Evolutionary conservation across 2,329 filamentous ascomycete species (phyloP), one percentile per base, ranked within the genome.

Genomic region (Fusarium falciforme): DNA sequence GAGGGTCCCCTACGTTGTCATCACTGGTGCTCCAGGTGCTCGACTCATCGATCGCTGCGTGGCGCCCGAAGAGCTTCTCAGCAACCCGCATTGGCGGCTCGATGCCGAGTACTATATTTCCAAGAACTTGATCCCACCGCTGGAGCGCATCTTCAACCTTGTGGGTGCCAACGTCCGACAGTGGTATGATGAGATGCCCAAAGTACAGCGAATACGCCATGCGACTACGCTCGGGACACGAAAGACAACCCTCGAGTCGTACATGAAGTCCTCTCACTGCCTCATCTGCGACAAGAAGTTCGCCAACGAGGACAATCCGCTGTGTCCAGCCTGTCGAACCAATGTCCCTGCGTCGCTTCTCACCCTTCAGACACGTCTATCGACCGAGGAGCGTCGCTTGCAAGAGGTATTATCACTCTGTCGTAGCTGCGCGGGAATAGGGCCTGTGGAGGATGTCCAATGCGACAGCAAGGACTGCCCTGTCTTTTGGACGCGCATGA

Each of bases 111-210:
- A 99, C 83, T 99, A 99, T 85, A 98, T 99, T 78, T 91, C 89
- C 20, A 98, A 98, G 85, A 98, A 98, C 80, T 81, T 99, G 10
- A 97, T 99, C 59, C 96, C 96, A 7, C 96, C 96, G 0, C 88
- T 99, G 0, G 96, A 98, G 82, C 92, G 96, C 31, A 98, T 99
- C 74, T 98, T 99, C 85, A 98, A 96, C 79, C 91, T 99, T 4
- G 93, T 98, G 3, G 96, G 96, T 8, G 96, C 95, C 35, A 97
- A 96, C 80, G 93, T 98, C 0, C 87, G 93, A 20, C 89, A 90
- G 68, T 99, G 96, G 96, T 98, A 95, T 79, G 94, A 98, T 72
- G 95, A 98, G 83, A 97, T 98, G 94, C 96, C 96, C 54, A 98
- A 97, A 81, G 87, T 96, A 22, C 93, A 95, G 79, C 91, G 93